Evolutionary conservation across 1,284 basidiomycete genomes (phyloP).

Genomic region (Waitea zeae): DNA sequence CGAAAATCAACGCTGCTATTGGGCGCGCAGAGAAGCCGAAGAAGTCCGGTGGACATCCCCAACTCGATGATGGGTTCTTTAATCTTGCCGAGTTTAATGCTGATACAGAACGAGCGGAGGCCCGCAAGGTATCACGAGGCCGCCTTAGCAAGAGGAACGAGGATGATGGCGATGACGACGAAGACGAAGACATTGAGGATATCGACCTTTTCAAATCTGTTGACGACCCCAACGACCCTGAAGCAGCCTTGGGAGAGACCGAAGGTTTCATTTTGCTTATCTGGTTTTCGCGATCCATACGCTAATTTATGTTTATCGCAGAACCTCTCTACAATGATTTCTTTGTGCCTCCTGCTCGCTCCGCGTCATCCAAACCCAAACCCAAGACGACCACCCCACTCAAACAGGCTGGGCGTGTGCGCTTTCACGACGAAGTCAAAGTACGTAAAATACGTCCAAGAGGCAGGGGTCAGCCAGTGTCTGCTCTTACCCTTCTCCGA

Average conservation of each 20-base stretch:
- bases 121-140: slow-evolving; percentile 42
- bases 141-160: slow-evolving; percentile 35
- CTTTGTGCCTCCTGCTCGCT: slow-evolving; percentile 40
- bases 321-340: slow-evolving; percentile 57
- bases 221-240: slow-evolving; percentile 17
- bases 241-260: slow-evolving; percentile 24
- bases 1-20: slow-evolving; percentile 1
- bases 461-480: slow-evolving; percentile 38
- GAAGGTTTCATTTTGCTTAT: slow-evolving; percentile 10
- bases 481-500: slow-evolving; percentile 15
- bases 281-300: neutral
- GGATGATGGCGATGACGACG: slow-evolving; percentile 34
- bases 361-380: slow-evolving; percentile 10
- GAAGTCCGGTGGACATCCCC: slow-evolving; percentile 24
- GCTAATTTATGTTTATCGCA: slow-evolving; percentile 12
- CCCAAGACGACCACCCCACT: slow-evolving; percentile 7
- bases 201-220: slow-evolving; percentile 61
- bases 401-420: slow-evolving; percentile 28
- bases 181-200: slow-evolving; percentile 24
- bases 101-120: slow-evolving; percentile 71
- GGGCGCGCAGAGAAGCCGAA: slow-evolving; percentile 11
- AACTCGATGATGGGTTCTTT: slow-evolving; percentile 91
- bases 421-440: slow-evolving; percentile 68
- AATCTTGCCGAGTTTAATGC: slow-evolving; percentile 80
- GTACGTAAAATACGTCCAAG: slow-evolving; percentile 62